phyloP scores from a whole-genome alignment of 345 rosid species.

The Syzygium jambos region DNA sequence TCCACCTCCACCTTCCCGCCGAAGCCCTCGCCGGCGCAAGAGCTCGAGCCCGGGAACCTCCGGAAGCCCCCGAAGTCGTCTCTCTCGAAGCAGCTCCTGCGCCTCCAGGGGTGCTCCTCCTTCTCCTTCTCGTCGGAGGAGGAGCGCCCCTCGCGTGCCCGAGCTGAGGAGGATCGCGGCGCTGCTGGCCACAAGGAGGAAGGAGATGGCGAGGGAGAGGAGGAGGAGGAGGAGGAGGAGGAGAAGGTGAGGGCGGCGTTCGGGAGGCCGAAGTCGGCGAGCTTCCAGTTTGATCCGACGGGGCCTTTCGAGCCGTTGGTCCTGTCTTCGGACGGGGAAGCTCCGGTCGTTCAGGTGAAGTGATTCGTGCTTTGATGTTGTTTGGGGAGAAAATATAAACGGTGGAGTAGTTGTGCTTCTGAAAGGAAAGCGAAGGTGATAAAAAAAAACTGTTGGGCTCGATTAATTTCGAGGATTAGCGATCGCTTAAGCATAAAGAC shows the following conservation, averaged over 20 bases:
- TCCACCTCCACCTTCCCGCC: slow-evolving; percentile 11
- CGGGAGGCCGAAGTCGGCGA: slow-evolving; percentile 49
- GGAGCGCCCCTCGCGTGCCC: neutral
- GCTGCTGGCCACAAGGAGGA: slow-evolving; percentile 4
- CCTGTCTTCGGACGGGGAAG: slow-evolving; percentile 48
- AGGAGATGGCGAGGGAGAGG: slow-evolving; percentile 17
- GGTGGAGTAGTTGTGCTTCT: neutral
- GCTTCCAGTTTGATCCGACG: slow-evolving; percentile 50
- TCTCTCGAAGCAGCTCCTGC: slow-evolving; percentile 61
- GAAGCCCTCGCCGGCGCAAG: slow-evolving; percentile 24
- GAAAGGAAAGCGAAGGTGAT: neutral
- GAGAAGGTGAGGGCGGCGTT: slow-evolving; percentile 20
- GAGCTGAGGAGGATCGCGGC: neutral
- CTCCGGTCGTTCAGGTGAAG: slow-evolving; percentile 57
- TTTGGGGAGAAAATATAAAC: neutral
- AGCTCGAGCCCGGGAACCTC: slow-evolving; percentile 21
- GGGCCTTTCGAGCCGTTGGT: slow-evolving; percentile 79
- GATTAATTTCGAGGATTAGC: neutral
- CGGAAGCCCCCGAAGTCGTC: slow-evolving; percentile 90
- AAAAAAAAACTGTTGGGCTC: neutral
- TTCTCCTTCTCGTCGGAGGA: slow-evolving; percentile 7
- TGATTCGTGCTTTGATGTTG: neutral
- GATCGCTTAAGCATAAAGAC: neutral
- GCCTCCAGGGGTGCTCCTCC: slow-evolving; percentile 45
- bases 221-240: slow-evolving; percentile 23